A percentile compares a stretch with the other conserved stretches of the same genome.
phyloP scores from a whole-genome alignment of 495 filamentous ascomycete species.

The Aspergillus olivimuriae region DNA sequence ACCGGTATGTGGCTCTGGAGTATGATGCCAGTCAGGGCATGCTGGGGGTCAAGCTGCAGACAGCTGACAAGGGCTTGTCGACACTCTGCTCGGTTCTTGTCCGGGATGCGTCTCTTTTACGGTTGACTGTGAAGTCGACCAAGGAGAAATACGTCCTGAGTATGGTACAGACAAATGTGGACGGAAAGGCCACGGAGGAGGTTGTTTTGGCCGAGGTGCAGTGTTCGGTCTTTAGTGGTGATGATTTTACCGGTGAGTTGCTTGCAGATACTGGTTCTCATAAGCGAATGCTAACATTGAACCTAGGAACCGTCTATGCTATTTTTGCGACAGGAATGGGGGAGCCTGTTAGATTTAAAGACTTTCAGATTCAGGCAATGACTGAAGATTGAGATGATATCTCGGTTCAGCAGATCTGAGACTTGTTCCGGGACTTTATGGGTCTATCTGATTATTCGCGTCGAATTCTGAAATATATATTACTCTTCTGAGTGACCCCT shows the following conservation, averaged over 20 bases:
- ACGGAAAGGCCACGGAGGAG: neutral
- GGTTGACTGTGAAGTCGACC: neutral
- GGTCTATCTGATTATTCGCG: too few relatives aligned
- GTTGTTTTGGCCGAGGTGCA: neutral
- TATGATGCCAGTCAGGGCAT: neutral
- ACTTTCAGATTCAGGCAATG: neutral
- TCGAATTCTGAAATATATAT: too few relatives aligned
- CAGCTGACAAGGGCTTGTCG: neutral
- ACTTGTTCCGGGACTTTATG: too few relatives aligned
- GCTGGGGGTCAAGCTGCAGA: neutral
- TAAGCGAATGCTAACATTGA: neutral
- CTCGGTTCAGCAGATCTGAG: too few relatives aligned
- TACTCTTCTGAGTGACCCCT: too few relatives aligned
- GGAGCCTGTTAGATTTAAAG: neutral
- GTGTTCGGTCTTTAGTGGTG: neutral
- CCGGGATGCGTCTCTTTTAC: neutral
- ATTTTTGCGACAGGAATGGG: neutral
- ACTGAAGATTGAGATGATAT: neutral
- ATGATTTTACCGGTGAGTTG: constrained; percentile 6
- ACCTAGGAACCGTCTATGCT: neutral
- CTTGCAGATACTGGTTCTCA: neutral
- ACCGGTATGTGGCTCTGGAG: constrained; percentile 3
- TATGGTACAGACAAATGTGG: neutral
- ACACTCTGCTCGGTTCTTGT: neutral
- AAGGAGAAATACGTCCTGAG: neutral